A percentile compares a stretch with the other conserved stretches of the same genome.
Evolutionary conservation across 2,329 filamentous ascomycete genomes (phyloP).

Genomic region (Apiospora kogelbergensis): DNA sequence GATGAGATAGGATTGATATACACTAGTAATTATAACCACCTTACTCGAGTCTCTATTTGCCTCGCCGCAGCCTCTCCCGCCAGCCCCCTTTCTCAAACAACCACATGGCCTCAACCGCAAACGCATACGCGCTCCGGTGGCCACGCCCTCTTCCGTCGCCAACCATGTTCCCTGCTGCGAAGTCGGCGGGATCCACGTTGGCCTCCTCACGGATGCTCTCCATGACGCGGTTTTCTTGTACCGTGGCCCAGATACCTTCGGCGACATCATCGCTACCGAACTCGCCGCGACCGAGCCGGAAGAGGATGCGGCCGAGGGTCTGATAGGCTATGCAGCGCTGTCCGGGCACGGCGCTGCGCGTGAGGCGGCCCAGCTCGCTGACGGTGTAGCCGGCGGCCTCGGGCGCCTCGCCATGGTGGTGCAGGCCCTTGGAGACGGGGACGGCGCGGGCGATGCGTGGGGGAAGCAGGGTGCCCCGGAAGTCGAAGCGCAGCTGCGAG

Average conservation of each 20-base stretch:
- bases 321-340: conserved; percentile 93
- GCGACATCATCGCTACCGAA: conserved; percentile 65
- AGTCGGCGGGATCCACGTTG: conserved; percentile 42
- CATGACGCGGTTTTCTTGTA: conserved; percentile 75
- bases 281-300: conserved; percentile 72
- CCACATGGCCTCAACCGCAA: conserved; percentile 89
- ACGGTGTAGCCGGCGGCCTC: conserved; percentile 95
- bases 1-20: background rate
- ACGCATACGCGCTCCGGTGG: conserved; percentile 78
- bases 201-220: conserved; percentile 78
- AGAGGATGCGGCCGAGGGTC: conserved; percentile 82
- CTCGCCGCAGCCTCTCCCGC: conserved; percentile 60
- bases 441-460: conserved; percentile 73
- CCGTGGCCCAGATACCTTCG: conserved; percentile 77
- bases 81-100: conserved; percentile 71
- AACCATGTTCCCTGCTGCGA: background rate
- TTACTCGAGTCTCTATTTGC: conserved; percentile 37
- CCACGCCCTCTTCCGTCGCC: conserved; percentile 50
- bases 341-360: conserved; percentile 77
- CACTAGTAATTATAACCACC: conserved; percentile 21
- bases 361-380: conserved; percentile 77
- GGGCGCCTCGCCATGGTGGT: conserved; percentile 91
- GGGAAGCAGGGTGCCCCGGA: conserved; percentile 76
- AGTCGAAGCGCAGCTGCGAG: conserved; percentile 83
- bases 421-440: conserved; percentile 76